Percentiles rank a stretch among this genome's conserved stretches.
phyloP scores from a whole-genome alignment of 2,329 filamentous ascomycete genomes.

The Talaromyces sp. region DNA sequence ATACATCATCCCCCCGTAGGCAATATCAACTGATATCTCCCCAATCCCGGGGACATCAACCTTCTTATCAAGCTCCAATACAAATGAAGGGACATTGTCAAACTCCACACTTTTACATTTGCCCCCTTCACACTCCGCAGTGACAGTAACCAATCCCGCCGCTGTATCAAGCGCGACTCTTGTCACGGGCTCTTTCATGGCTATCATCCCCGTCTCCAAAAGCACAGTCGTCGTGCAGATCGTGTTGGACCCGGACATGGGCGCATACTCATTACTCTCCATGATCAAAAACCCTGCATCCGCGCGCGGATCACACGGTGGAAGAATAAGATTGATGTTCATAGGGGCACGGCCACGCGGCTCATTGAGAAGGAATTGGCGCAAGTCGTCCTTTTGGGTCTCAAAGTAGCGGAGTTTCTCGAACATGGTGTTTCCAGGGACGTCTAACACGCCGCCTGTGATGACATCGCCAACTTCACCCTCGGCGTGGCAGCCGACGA shows the following conservation, averaged over 20 bases:
- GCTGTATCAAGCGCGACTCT: constrained; percentile 43
- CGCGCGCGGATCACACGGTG: constrained; percentile 44
- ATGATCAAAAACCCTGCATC: constrained; percentile 48
- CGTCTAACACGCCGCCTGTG: constrained; percentile 47
- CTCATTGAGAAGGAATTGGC: constrained; percentile 46
- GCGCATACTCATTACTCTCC: constrained; percentile 46
- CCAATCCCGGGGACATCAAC: constrained; percentile 44
- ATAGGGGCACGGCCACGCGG: constrained; percentile 44
- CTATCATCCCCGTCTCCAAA: constrained; percentile 48
- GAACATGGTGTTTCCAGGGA: constrained; percentile 44
- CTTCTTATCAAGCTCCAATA: constrained; percentile 38
- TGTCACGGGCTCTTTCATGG: constrained; percentile 46
- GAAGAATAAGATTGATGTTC: constrained; percentile 41
- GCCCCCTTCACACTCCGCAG: constrained; percentile 41
- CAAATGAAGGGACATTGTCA: constrained; percentile 47
- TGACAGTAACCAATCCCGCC: constrained; percentile 43
- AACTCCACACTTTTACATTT: constrained; percentile 46
- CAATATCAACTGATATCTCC: constrained; percentile 41
- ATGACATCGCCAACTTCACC: constrained; percentile 50
- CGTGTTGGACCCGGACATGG: constrained; percentile 47
- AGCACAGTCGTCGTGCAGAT: constrained; percentile 46
- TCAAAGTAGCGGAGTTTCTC: constrained; percentile 47
- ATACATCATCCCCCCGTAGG: constrained; percentile 49
- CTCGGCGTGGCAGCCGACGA: constrained; percentile 28
- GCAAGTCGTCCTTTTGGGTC: constrained; percentile 39